Percentiles rank a stretch among this genome's conserved stretches.
phyloP scores from a whole-genome alignment of 2,329 filamentous ascomycete genomes.

The Fusarium sambucinum region DNA sequence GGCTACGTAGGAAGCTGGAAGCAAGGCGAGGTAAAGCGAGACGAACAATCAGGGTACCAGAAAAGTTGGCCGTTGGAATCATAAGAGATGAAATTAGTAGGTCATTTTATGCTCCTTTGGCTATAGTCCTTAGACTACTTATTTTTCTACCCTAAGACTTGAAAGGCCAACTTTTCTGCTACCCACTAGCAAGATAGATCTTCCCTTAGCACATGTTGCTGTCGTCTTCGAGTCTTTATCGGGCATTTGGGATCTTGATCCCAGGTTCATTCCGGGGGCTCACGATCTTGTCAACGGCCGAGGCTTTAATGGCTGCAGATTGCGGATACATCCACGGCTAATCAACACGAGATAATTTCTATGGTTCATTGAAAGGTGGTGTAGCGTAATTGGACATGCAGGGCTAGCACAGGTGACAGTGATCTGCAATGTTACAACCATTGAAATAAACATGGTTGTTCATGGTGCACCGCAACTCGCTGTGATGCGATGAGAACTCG shows the following conservation, averaged over 20 bases:
- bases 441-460: background rate
- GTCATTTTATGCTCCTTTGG: too few species aligned
- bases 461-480: background rate
- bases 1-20: constrained; percentile 31
- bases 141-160: too few species aligned
- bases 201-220: background rate
- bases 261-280: constrained; percentile 15
- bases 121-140: too few species aligned
- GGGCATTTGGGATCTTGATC: constrained; percentile 1
- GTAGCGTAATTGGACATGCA: constrained; percentile 42
- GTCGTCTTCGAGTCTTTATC: constrained; percentile 5
- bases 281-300: constrained; percentile 25
- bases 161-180: too few species aligned
- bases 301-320: constrained; percentile 28
- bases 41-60: too few species aligned
- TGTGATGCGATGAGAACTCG: background rate
- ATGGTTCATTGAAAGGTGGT: constrained; percentile 28
- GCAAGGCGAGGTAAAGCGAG: constrained; percentile 12
- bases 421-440: constrained; percentile 29
- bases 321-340: constrained; percentile 5
- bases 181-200: too few species aligned
- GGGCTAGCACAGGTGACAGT: constrained; percentile 40
- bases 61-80: too few species aligned
- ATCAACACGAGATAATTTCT: constrained; percentile 38
- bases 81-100: too few species aligned